Evolutionary conservation across 352 stramenopile species (phyloP), one percentile per base, ranked within the genome.

Genomic region (Pythium oligandrum): DNA sequence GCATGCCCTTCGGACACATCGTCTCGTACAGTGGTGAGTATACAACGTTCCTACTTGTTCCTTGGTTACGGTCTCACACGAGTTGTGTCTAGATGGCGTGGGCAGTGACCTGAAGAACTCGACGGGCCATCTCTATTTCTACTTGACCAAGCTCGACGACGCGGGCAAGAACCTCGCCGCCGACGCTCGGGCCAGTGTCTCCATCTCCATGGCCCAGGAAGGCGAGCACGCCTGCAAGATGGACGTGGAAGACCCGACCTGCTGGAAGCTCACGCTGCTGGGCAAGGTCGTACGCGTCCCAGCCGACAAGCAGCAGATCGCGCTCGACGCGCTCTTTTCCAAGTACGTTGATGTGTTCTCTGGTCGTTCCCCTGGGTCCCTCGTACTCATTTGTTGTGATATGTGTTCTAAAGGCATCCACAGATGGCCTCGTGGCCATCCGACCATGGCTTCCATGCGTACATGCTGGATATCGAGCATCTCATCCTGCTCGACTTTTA

Each of bases 401-500:
- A 1, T 39, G 31, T 5, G 12, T 34, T 46, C 31, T 39, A 1
- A 47, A 83, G 78, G 39, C 79, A 90, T 48, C 79, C 79, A 2
- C 63, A 90, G 61, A 90, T 90, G 79, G 51, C 70, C 39, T 53
- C 59, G 48, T 90, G 79, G 79, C 77, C 79, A 4, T 66, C 63
- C 46, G 64, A 75, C 47, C 79, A 90, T 55, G 69, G 64, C 32
- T 90, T 88, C 54, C 31, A 52, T 42, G 55, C 68, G 26, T 88
- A 83, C 56, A 60, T 78, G 44, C 33, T 90, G 42, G 51, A 83
- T 45, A 71, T 86, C 45, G 66, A 83, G 30, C 66, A 83, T 51
- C 77, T 88, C 40, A 55, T 87, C 36, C 59, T 90, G 39, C 59
- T 90, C 34, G 79, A 90, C 54, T 88, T 73, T 55, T 90, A 90